These are phyloP conservation scores for Psilocybe tampanensis DNA, from an alignment of 768 basidiomycete genomes.

Conservation along the genomic window DNA sequence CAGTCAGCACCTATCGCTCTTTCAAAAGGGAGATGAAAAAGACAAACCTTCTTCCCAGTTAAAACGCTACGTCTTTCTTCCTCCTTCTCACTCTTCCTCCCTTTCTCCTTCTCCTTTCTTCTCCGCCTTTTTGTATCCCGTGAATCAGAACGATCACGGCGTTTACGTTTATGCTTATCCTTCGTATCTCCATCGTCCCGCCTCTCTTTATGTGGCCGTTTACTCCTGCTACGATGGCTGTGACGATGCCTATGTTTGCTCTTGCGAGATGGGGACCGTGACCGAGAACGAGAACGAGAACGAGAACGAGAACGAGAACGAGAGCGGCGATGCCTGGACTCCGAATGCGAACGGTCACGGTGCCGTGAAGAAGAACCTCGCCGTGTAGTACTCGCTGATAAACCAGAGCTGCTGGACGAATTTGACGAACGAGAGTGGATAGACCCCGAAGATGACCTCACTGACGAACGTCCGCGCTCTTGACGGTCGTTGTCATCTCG, in stretches of 20 bases:
- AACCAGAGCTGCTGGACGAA: not conserved
- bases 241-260: not conserved
- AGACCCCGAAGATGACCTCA: not conserved
- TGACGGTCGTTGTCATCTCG: not conserved
- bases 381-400: not conserved
- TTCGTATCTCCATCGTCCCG: constrained; percentile 7
- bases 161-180: constrained; percentile 28
- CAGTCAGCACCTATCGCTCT: too few species aligned
- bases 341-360: constrained; percentile 6
- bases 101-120: constrained; percentile 32
- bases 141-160: constrained; percentile 16
- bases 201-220: not conserved
- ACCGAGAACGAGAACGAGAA: constrained; percentile 1
- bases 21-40: not conserved
- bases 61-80: constrained; percentile 56
- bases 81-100: constrained; percentile 37
- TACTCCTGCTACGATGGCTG: not conserved
- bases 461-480: constrained; percentile 6
- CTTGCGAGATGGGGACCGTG: too few species aligned
- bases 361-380: constrained; percentile 7
- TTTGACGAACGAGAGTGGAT: not conserved
- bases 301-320: constrained; percentile 7
- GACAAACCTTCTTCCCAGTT: constrained; percentile 56
- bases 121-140: constrained; percentile 20
- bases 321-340: constrained; percentile 1